These are phyloP conservation scores for Yarrowia alimentaria DNA, from an alignment of 805 yeast species.

Conservation along the genomic window DNA sequence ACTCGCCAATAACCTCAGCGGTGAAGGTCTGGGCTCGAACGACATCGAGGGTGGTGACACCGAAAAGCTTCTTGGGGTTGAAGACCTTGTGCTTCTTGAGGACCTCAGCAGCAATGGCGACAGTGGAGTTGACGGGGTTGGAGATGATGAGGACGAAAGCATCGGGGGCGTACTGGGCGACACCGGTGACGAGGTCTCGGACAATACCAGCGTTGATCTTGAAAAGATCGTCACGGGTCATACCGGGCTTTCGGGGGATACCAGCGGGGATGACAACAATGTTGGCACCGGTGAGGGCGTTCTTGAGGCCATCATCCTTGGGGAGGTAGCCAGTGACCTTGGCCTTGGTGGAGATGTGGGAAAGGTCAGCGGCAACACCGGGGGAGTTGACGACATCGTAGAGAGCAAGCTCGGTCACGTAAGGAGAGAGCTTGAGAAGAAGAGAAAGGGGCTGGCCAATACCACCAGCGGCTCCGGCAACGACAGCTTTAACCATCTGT, in stretches of 20 bases:
- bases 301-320: conserved; percentile 61
- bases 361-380: conserved; percentile 95
- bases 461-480: conserved; percentile 95
- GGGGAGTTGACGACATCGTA: conserved; percentile 91
- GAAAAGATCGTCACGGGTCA: conserved; percentile 97
- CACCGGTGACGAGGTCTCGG: conserved; percentile 83
- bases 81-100: conserved; percentile 80
- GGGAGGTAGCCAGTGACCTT: conserved; percentile 85
- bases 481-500: conserved; percentile 61
- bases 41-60: conserved; percentile 93
- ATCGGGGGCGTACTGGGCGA: conserved; percentile 78
- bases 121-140: conserved; percentile 97
- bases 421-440: conserved; percentile 80
- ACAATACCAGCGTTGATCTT: conserved; percentile 95
- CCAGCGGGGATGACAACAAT: conserved; percentile 95
- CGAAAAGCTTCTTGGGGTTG: conserved; percentile 88
- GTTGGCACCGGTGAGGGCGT: conserved; percentile 67
- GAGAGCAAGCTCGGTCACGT: conserved; percentile 79
- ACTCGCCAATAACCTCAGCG: conserved; percentile 63
- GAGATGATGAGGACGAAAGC: conserved; percentile 82
- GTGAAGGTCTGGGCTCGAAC: conserved; percentile 84
- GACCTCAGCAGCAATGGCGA: conserved; percentile 93
- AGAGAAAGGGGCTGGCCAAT: conserved; percentile 89
- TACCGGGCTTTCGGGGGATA: conserved; percentile 98
- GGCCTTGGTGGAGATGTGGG: conserved; percentile 91